Evolutionary conservation across 73 alveolate species (phyloP), one percentile per base, ranked within the genome.

Genomic region (Symbiodinium natans): DNA sequence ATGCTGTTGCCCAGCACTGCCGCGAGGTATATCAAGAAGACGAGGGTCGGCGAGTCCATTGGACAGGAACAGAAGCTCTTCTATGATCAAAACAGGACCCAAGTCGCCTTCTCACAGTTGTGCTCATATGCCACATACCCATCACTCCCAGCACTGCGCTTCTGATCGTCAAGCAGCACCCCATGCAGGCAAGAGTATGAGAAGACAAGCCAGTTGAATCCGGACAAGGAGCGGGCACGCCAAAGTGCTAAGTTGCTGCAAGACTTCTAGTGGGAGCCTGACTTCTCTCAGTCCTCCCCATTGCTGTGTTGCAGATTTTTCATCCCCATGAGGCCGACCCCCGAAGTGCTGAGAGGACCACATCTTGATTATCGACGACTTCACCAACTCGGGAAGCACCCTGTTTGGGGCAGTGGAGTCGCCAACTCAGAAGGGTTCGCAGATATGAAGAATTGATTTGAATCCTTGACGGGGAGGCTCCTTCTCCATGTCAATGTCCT

Each of bases 361-460:
- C 89, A 74, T 92, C 38, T 42, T 92, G 82, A 92, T 92, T 46
- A 92, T 92, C 33, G 98, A 92, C 40, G 98, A 92, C 98, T 92
- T 92, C 89, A 92, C 98, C 82, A 92, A 92, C 98, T 92, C 98
- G 31, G 98, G 98, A 1, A 40, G 98, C 84, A 92, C 98, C 29
- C 98, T 92, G 15, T 92, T 92, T 40, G 98, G 98, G 15, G 98
- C 98, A 2, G 98, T 92, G 52, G 36, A 71, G 98, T 56, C 25
- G 83, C 41, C 42, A n/a, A 19, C 9, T 7, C 17, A 52, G 68
- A 52, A 52, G 71, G 71, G 71, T 52, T 13, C 27, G 31, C 3
- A 52, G 71, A 0, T 46, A 19, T 13, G 17, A 52, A 52, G 71
- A 0, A 8, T 52, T n/a, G n/a, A n/a, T n/a, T n/a, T n/a, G n/a